Evolutionary conservation across 176 grass and related monocot genomes (phyloP), one percentile per base, ranked within the genome.

Genomic region (Carex littledalei): DNA sequence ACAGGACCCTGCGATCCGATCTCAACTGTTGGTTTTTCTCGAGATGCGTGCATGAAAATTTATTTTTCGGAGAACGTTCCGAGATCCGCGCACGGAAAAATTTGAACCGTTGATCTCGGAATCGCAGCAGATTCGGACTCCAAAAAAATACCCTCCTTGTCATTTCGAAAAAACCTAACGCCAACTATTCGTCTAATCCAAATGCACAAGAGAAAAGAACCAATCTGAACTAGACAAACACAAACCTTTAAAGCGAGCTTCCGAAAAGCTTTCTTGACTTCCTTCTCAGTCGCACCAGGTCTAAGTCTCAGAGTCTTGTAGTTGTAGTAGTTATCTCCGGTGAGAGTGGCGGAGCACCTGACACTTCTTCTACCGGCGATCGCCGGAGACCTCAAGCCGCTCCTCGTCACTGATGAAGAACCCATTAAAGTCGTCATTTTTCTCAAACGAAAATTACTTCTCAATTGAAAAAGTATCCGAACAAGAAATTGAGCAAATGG

Each of bases 231-330:
- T 43, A 26, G 1, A 3, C 1, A 11, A 57, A 56, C 29, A 67
- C 17, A 63, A 16, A 90, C 88, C 88, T 90, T 72, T 52, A 90
- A 82, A 70, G 85, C 88, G 17, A 90, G 84, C 17, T 87, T 81
- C 24, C 88, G 70, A 37, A 90, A 90, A 0, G 88, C 88, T 70
- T 49, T 84, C 62, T 90, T 90, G 43, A 90, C 88, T 41, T 90
- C 88, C 61, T 70, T 87, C 85, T 87, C 80, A 7, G 85, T 86
- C 5, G 84, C 88, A n/a, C 80, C 88, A 16, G 85, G 88, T 57
- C 49, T 63, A 32, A 90, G 54, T 43, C 63, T 86, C 35, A 90
- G 54, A n/a, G 69, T 84, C 85, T 82, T 81, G 37, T 90, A 90
- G 29, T 82, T 81, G 37, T 90, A 90, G 29, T 84, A 74, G 41